These are phyloP conservation scores for Cadophora luteo-olivacea DNA, from an alignment of 2,329 filamentous ascomycete species.

Conservation along the genomic window DNA sequence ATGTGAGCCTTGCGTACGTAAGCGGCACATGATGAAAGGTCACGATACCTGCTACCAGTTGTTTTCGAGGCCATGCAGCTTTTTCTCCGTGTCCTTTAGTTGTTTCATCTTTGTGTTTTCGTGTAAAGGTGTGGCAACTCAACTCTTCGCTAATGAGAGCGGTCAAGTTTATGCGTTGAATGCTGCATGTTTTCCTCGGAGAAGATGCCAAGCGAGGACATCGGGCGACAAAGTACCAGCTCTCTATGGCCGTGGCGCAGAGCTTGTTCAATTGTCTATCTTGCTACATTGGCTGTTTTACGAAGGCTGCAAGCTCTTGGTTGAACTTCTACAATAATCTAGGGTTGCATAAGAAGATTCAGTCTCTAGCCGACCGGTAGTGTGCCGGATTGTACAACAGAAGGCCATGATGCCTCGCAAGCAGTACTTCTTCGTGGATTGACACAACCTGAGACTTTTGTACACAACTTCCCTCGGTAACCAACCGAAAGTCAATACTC, in stretches of 20 bases:
- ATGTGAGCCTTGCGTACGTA: neutral
- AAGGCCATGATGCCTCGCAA: conserved; percentile 1
- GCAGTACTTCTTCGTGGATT: neutral
- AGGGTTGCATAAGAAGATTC: too few species aligned
- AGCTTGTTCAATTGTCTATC: too few species aligned
- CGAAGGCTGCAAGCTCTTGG: neutral
- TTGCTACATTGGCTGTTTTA: neutral
- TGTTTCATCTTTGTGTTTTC: neutral
- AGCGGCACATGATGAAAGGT: neutral
- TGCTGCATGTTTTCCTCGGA: neutral
- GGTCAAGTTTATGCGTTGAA: neutral
- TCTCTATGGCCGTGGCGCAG: neutral
- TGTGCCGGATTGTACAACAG: neutral
- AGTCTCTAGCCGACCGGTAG: too few species aligned
- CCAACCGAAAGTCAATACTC: conserved; percentile 17
- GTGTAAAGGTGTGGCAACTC: neutral
- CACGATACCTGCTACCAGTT: neutral
- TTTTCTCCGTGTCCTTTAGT: neutral
- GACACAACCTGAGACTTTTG: neutral
- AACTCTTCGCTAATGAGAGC: neutral
- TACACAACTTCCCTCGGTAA: conserved; percentile 8
- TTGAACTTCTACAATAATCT: neutral
- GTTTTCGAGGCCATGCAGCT: neutral
- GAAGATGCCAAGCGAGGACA: neutral
- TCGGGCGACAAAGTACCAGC: neutral